Evolutionary conservation across 2,329 filamentous ascomycete genomes (phyloP), one percentile per base, ranked within the genome.

Genomic region (Endothia cerciana): DNA sequence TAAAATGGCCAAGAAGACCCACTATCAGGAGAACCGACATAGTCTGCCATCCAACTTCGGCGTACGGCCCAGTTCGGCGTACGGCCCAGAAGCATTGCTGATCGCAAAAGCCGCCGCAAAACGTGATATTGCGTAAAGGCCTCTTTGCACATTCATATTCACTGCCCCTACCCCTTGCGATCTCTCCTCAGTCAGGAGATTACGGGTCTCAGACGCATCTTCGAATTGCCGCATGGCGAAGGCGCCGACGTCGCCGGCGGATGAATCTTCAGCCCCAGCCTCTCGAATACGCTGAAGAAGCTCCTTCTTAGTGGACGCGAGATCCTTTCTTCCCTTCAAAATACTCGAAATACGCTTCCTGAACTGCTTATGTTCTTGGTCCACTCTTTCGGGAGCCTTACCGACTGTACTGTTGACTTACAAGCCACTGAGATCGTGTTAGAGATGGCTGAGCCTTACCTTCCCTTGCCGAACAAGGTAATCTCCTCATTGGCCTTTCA

Each of bases 91-190:
- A 33, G 60, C 40, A 33, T 40, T 62, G 13, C 36, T 62, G 47
- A 62, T 49, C 45, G 60, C 60, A 22, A 56, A 62, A 19, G 60
- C 60, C 7, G 47, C 60, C 17, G 60, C 60, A 45, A 62, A 62
- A 5, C 60, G 60, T 6, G 60, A 40, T 4, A 62, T 36, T 19
- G 49, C 47, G 45, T 56, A 41, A 2, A 62, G 49, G 11, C 47
- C 30, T 5, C 6, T 25, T 22, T 62, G 47, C 6, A 62, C 8
- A 1, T 8, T 15, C 22, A 11, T 5, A 30, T 33, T 43, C n/a
- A 25, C 60, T 30, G 30, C 47, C 3, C 47, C 22, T n/a, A 43
- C n/a, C 19, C 60, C 60, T 5, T 55, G 22, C 7, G 22, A 40
- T 25, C 60, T 62, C 51, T 55, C 36, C 33, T 55, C 33, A 7